These are phyloP conservation scores for Aspergillus pseudonomiae DNA, from an alignment of 2,329 filamentous ascomycete genomes.

Conservation along the genomic window DNA sequence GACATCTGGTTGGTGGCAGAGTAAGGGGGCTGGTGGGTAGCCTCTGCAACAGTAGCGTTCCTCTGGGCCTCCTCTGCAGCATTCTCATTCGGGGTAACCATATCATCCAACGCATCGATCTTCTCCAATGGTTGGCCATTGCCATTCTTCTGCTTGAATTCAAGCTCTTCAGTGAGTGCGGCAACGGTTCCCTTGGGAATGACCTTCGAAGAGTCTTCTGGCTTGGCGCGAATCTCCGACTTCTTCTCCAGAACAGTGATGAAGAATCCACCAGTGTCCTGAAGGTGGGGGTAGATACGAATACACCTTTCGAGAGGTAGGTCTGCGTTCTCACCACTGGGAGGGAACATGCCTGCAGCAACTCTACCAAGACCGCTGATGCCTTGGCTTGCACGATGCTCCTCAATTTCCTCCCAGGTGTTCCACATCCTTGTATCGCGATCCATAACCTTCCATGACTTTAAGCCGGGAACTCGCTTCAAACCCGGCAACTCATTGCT, in stretches of 20 bases:
- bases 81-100: conserved; percentile 35
- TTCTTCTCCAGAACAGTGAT: conserved; percentile 94
- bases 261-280: conserved; percentile 97
- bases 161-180: conserved; percentile 39
- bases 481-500: conserved; percentile 75
- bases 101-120: conserved; percentile 44
- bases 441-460: conserved; percentile 88
- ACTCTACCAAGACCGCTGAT: conserved; percentile 69
- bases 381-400: conserved; percentile 63
- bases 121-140: conserved; percentile 37
- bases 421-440: conserved; percentile 78
- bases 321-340: conserved; percentile 56
- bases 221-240: conserved; percentile 77
- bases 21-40: conserved; percentile 37
- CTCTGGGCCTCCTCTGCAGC: conserved; percentile 35
- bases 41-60: conserved; percentile 39
- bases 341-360: conserved; percentile 81
- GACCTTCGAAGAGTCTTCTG: conserved; percentile 57
- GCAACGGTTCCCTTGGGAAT: conserved; percentile 44
- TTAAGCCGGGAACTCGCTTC: conserved; percentile 75
- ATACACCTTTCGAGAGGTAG: conserved; percentile 88
- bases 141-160: conserved; percentile 35
- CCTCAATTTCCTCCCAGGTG: conserved; percentile 79
- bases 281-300: conserved; percentile 90
- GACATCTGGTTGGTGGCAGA: conserved; percentile 31